A percentile compares a stretch with the other conserved stretches of the same genome.
Conservation (phyloP, 2,329 filamentous ascomycete species). For the Metarhizium rileyi region DNA sequence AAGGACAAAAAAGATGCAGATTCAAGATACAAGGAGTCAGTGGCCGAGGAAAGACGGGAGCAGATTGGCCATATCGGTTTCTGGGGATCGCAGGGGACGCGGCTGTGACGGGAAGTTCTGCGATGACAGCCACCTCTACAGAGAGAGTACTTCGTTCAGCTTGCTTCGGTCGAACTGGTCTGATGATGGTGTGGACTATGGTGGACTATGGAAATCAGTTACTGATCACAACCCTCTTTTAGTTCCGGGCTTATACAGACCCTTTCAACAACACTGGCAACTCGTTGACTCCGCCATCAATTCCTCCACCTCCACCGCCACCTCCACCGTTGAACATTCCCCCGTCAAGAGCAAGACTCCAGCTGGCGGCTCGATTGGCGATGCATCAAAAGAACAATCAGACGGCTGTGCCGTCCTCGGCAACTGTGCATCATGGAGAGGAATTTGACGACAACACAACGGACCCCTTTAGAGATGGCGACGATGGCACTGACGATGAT, state of each 20-base stretch:
- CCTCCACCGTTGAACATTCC: slow-evolving; percentile 75
- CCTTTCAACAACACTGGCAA: slow-evolving; percentile 36
- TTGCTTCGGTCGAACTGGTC: slow-evolving; percentile 2
- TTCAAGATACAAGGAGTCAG: neutral
- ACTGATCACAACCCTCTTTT: slow-evolving; percentile 6
- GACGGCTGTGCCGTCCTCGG: slow-evolving; percentile 35
- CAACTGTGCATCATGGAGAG: slow-evolving; percentile 28
- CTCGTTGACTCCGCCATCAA: slow-evolving; percentile 46
- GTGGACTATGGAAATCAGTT: slow-evolving; percentile 13
- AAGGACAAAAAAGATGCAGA: neutral
- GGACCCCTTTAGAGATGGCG: slow-evolving; percentile 43
- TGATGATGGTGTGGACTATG: slow-evolving; percentile 9
- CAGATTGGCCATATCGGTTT: neutral
- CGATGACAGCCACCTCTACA: slow-evolving; percentile 2
- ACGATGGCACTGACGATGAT: slow-evolving; percentile 36
- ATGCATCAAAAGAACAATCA: slow-evolving; percentile 58
- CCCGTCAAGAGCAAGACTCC: slow-evolving; percentile 75
- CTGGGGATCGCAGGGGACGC: neutral
- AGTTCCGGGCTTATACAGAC: slow-evolving; percentile 53
- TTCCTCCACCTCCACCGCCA: slow-evolving; percentile 52
- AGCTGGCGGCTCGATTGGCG: slow-evolving; percentile 80
- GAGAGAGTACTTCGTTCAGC: slow-evolving; percentile 11
- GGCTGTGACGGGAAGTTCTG: slow-evolving; percentile 1
- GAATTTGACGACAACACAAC: slow-evolving; percentile 31
- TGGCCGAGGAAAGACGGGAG: neutral